A percentile compares a stretch with the other conserved stretches of the same genome.
These are phyloP conservation scores for Penicillium taxi DNA, from an alignment of 495 filamentous ascomycete species.

Conservation along the genomic window DNA sequence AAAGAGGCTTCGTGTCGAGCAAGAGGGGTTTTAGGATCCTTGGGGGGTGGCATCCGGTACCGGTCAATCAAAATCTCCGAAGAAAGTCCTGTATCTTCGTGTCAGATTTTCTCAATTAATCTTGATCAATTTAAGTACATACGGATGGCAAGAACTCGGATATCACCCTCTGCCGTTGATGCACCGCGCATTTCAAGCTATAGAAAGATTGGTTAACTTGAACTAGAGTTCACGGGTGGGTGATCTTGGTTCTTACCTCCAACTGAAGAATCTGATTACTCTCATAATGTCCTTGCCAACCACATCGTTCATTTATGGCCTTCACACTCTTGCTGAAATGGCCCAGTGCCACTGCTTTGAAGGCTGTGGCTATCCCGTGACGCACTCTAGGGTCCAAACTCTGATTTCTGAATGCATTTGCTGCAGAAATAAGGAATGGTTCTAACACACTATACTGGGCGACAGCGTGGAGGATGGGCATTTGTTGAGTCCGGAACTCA, in stretches of 20 bases:
- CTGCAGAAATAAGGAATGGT: slow-evolving; percentile 17
- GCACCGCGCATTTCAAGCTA: slow-evolving; percentile 14
- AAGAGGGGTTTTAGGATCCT: slow-evolving; percentile 12
- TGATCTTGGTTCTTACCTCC: slow-evolving; percentile 26
- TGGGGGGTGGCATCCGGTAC: slow-evolving; percentile 23
- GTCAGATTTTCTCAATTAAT: background rate
- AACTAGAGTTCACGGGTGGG: too few relatives aligned
- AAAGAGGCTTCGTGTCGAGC: slow-evolving; percentile 26
- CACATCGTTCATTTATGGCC: slow-evolving; percentile 15
- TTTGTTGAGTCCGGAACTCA: slow-evolving; percentile 28
- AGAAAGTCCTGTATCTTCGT: slow-evolving; percentile 18
- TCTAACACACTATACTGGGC: slow-evolving; percentile 25
- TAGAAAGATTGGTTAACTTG: background rate
- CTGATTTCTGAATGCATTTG: slow-evolving; percentile 6
- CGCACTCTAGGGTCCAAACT: slow-evolving; percentile 9
- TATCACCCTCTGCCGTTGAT: slow-evolving; percentile 17
- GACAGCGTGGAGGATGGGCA: slow-evolving; percentile 27
- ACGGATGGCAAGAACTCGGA: slow-evolving; percentile 19
- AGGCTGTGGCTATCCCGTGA: slow-evolving; percentile 16
- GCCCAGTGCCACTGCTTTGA: slow-evolving; percentile 24
- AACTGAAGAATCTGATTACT: slow-evolving; percentile 16
- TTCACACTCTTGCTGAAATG: slow-evolving; percentile 11
- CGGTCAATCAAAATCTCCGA: slow-evolving; percentile 31
- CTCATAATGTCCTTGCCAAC: slow-evolving; percentile 16
- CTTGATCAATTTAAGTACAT: too few relatives aligned